These are phyloP conservation scores for Xerocomus potaroensis DNA, from an alignment of 768 basidiomycete genomes.

Conservation along the genomic window DNA sequence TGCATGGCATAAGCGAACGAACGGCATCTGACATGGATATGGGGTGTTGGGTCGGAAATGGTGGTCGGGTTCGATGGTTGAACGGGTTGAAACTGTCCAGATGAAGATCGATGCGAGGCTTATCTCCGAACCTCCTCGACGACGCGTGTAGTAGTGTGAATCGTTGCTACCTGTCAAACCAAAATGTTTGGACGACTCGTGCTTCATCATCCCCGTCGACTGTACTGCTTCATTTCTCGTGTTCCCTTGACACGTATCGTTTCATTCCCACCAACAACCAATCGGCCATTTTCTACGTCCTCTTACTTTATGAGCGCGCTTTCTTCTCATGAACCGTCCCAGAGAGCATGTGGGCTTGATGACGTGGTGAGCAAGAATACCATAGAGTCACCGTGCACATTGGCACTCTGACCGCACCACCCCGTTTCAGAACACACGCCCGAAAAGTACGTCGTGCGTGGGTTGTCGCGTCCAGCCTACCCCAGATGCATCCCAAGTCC, in stretches of 20 bases:
- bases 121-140: no score
- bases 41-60: no score
- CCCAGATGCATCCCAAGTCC: slow-evolving; percentile 17
- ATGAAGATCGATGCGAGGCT: no score
- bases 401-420: background rate
- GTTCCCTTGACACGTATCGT: background rate
- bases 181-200: no score
- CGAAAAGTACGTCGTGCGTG: slow-evolving; percentile 15
- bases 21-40: background rate
- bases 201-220: background rate
- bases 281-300: slow-evolving; percentile 1
- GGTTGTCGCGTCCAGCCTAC: slow-evolving; percentile 1
- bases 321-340: background rate
- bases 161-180: no score
- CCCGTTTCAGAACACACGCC: slow-evolving; percentile 15
- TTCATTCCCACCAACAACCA: background rate
- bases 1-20: background rate
- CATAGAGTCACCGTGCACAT: background rate
- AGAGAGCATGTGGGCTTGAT: slow-evolving; percentile 13
- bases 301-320: slow-evolving; percentile 4
- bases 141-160: no score
- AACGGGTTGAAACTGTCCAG: no score
- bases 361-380: slow-evolving; percentile 15
- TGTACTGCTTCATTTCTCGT: background rate
- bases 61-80: no score